Conservation (phyloP, 352 stramenopile genomes). For the Peronosclerospora sorghi region DNA sequence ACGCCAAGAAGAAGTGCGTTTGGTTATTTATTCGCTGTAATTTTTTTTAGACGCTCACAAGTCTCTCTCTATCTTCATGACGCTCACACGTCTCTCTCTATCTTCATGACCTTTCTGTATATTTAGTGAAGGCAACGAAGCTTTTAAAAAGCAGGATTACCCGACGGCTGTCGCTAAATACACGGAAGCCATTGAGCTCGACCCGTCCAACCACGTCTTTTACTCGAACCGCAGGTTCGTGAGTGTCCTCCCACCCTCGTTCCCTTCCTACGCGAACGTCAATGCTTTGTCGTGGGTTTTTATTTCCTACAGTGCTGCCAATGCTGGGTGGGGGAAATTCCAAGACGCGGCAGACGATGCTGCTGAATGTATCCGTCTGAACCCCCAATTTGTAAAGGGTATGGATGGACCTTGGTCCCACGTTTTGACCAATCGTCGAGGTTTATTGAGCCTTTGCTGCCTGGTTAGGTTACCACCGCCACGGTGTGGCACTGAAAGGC, state of each 20-base stretch:
- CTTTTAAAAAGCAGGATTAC: constrained; percentile 90
- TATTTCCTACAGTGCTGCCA: constrained; percentile 38
- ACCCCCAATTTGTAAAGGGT: constrained; percentile 92
- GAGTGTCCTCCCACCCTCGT: background rate
- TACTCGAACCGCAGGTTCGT: constrained; percentile 87
- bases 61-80: background rate
- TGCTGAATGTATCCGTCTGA: constrained; percentile 84
- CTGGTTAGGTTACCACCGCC: constrained; percentile 82
- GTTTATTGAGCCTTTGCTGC: constrained; percentile 5
- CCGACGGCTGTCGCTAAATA: constrained; percentile 86
- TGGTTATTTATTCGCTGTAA: too few species aligned
- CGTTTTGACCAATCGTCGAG: background rate
- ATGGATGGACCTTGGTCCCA: background rate
- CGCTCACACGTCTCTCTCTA: background rate
- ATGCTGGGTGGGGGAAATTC: constrained; percentile 51
- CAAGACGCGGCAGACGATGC: constrained; percentile 81
- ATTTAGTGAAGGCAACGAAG: constrained; percentile 87
- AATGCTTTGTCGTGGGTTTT: background rate
- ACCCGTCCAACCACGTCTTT: constrained; percentile 87
- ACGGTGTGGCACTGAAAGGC: constrained; percentile 87
- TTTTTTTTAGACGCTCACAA: background rate
- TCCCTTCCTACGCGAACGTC: background rate
- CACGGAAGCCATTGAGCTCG: constrained; percentile 84
- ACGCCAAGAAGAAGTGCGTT: constrained; percentile 75
- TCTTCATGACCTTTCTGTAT: background rate